phyloP scores from a whole-genome alignment of 805 yeast species.

The Kazachstania psychrophila region DNA sequence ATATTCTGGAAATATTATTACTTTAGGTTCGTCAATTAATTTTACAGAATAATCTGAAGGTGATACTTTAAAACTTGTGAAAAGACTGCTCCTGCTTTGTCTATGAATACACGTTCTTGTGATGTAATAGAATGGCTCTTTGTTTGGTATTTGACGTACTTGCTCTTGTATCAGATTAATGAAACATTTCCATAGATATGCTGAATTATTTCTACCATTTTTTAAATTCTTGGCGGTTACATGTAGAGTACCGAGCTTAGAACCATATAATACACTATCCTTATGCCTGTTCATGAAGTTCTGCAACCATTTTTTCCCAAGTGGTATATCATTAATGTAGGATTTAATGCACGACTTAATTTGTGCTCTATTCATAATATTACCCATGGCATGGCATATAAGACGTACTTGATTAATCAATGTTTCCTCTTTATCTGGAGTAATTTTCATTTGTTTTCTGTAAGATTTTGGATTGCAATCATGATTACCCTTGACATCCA shows the following conservation, averaged over 20 bases:
- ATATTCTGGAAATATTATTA: slow-evolving; percentile 14
- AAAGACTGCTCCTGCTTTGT: slow-evolving; percentile 15
- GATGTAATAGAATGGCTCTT: slow-evolving; percentile 14
- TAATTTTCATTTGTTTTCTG: slow-evolving; percentile 21
- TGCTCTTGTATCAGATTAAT: slow-evolving; percentile 11
- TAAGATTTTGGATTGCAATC: slow-evolving; percentile 10
- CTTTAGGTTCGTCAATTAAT: slow-evolving; percentile 10
- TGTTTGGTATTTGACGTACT: slow-evolving; percentile 5
- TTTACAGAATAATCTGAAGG: slow-evolving; percentile 7
- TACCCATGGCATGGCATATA: slow-evolving; percentile 16
- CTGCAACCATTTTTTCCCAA: slow-evolving; percentile 22
- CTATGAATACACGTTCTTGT: slow-evolving; percentile 12
- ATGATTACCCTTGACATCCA: too few relatives aligned
- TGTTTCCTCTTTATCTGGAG: slow-evolving; percentile 13
- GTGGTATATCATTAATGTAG: slow-evolving; percentile 9
- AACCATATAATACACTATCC: slow-evolving; percentile 16
- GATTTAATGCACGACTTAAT: slow-evolving; percentile 15
- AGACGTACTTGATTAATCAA: slow-evolving; percentile 11
- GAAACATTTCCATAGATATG: slow-evolving; percentile 16
- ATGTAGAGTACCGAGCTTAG: slow-evolving; percentile 6
- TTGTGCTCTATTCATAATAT: slow-evolving; percentile 15
- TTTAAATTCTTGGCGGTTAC: slow-evolving; percentile 12
- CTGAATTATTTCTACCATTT: slow-evolving; percentile 13
- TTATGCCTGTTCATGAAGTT: slow-evolving; percentile 19
- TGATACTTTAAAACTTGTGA: slow-evolving; percentile 15